Evolutionary conservation across 148 eudicot genomes (phyloP).

Genomic region (Amaranthus hypochondriacus): DNA sequence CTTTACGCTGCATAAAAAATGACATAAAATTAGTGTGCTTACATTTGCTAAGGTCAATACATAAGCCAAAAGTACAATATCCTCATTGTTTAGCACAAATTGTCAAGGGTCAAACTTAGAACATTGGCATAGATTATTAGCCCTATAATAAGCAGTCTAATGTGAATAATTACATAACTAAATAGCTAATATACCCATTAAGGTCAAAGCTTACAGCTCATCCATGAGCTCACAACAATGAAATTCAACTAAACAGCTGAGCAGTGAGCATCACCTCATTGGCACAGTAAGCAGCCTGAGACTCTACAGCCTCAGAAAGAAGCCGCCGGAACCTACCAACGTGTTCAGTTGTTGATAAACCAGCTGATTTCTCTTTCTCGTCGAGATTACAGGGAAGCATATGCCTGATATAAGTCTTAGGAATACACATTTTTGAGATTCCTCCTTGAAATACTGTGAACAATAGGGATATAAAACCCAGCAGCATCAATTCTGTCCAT

Average conservation of each 20-base stretch:
- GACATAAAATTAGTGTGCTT: neutral
- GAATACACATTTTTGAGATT: conserved; percentile 64
- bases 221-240: neutral
- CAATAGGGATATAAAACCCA: conserved; percentile 86
- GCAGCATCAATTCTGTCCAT: conserved; percentile 84
- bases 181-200: neutral
- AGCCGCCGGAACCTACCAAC: conserved; percentile 31
- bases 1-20: conserved; percentile 41
- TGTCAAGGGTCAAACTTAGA: neutral
- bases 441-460: conserved; percentile 71
- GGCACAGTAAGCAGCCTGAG: conserved; percentile 38
- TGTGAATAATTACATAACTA: neutral
- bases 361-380: conserved; percentile 2
- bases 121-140: conserved; percentile 6
- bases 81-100: neutral
- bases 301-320: conserved; percentile 24
- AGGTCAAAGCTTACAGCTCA: conserved; percentile 15
- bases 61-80: too few species aligned
- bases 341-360: conserved; percentile 6
- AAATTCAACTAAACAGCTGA: conserved; percentile 7
- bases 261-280: conserved; percentile 23
- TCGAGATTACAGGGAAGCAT: conserved; percentile 64
- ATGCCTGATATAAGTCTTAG: conserved; percentile 29
- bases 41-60: neutral
- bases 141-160: neutral